Evolutionary conservation across 495 filamentous ascomycete species (phyloP).

Genomic region (Neurospora sp.): DNA sequence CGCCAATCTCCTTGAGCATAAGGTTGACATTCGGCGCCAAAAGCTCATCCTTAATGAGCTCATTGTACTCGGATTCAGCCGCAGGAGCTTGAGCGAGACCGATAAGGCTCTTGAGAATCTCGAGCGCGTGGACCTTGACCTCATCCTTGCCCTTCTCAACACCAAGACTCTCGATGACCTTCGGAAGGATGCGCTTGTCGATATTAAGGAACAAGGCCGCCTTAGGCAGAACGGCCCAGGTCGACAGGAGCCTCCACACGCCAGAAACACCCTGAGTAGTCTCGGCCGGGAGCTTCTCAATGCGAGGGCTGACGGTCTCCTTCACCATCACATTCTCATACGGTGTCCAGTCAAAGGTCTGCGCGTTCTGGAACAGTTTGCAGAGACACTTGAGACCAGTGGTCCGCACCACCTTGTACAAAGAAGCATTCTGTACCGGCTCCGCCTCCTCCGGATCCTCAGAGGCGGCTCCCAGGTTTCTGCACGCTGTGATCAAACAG

Average conservation of each 20-base stretch:
- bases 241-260: conserved; percentile 65
- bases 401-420: conserved; percentile 62
- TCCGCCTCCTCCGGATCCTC: conserved; percentile 37
- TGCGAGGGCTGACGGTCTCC: conserved; percentile 63
- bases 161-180: conserved; percentile 60
- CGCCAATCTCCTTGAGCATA: conserved; percentile 56
- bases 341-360: conserved; percentile 55
- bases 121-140: conserved; percentile 73
- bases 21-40: conserved; percentile 59
- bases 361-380: conserved; percentile 60
- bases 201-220: conserved; percentile 59
- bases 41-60: conserved; percentile 51
- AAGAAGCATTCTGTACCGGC: conserved; percentile 39
- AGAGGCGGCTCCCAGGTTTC: conserved; percentile 36
- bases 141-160: conserved; percentile 74
- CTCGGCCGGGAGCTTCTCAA: conserved; percentile 74
- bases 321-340: conserved; percentile 62
- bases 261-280: conserved; percentile 83
- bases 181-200: conserved; percentile 53
- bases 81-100: conserved; percentile 42
- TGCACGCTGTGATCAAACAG: conserved; percentile 64
- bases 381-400: conserved; percentile 69
- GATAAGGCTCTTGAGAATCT: conserved; percentile 60
- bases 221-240: conserved; percentile 61
- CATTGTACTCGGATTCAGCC: conserved; percentile 44